Evolutionary conservation across 108 stramenopile genomes (phyloP).

Genomic region (Poteriospumella lacustris): DNA sequence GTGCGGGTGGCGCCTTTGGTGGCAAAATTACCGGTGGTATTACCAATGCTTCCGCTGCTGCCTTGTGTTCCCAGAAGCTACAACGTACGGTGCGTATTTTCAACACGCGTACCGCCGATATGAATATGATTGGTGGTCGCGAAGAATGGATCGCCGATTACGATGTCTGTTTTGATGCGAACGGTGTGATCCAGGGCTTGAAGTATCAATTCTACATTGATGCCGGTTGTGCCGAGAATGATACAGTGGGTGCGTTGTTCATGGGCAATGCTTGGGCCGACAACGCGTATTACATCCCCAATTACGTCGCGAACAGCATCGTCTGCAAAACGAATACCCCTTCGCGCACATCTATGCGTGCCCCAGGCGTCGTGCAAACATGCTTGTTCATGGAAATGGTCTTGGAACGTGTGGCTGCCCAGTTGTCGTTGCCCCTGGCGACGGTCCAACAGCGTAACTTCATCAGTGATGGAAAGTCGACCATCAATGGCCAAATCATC

Average conservation of each 20-base stretch:
- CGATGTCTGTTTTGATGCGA: constrained; percentile 14
- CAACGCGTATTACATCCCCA: constrained; percentile 28
- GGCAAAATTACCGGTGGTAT: constrained; percentile 36
- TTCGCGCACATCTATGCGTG: constrained; percentile 32
- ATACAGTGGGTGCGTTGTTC: constrained; percentile 10
- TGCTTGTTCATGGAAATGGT: constrained; percentile 25
- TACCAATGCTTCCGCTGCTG: constrained; percentile 26
- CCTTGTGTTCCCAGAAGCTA: constrained; percentile 29
- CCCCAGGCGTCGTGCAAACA: constrained; percentile 38
- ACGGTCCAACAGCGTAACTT: constrained; percentile 36
- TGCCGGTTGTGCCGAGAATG: background rate
- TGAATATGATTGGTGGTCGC: constrained; percentile 33
- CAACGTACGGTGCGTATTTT: constrained; percentile 7
- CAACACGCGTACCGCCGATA: constrained; percentile 32
- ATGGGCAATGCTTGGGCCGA: constrained; percentile 38
- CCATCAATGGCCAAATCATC: background rate
- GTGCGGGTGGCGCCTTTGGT: constrained; percentile 42
- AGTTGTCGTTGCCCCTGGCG: background rate
- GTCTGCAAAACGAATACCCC: constrained; percentile 32
- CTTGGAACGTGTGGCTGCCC: constrained; percentile 15
- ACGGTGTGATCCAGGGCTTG: constrained; percentile 17
- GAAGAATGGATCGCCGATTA: constrained; percentile 36
- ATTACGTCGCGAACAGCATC: constrained; percentile 11
- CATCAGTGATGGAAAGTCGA: background rate
- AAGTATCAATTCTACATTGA: constrained; percentile 25